Base-by-base conservation (phyloP, 2,329 filamentous ascomycete species). In the Emericellopsis cladophorae region DNA sequence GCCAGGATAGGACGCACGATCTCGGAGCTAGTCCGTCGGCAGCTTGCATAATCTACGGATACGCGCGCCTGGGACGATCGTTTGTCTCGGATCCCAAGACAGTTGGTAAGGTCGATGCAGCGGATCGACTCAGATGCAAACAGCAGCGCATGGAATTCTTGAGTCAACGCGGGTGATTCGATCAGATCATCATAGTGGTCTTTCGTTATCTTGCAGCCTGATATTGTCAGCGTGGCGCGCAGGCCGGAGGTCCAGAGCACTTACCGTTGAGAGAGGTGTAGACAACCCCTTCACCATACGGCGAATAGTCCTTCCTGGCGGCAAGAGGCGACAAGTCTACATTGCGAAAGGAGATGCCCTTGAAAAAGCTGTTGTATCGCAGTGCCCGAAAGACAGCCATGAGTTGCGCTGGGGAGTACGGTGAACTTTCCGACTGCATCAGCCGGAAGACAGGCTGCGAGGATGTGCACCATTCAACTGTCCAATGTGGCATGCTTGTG, bases 331-430 rank as follows among this genome's bases (percentile, higher is more conserved):
- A 65, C 16, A 77, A 58, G 46, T 75, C 67, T 12, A 76, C 62
- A 40, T 70, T 64, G 9, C 60, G 54, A 45, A 77, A 74, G 2
- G 70, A 76, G n/a, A 77, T 53, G 1, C 71, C 69, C 43, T 69
- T 72, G 55, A 77, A 76, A 48, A 70, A 76, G 46, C 72, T 73
- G 41, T 77, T 77, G 51, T 74, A 77, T 9, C 73, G 64, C 44
- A 76, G 54, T 2, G 73, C 70, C 5, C 72, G 66, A 47, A 76
- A 65, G 1, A 76, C 65, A 9, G 73, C 73, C n/a, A 77, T 54
- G 4, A 77, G 58, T 50, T 77, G 73, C 31, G 71, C 52, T 4
- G 65, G 55, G 4, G 64, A 64, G 49, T 77, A 76, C 5, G 49
- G 50, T 2, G 51, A 46, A 4, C 58, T 57, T 3, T 56, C 54